Base-by-base conservation (phyloP, 164 flowering plant genomes). In the Buxus sempervirens region DNA sequence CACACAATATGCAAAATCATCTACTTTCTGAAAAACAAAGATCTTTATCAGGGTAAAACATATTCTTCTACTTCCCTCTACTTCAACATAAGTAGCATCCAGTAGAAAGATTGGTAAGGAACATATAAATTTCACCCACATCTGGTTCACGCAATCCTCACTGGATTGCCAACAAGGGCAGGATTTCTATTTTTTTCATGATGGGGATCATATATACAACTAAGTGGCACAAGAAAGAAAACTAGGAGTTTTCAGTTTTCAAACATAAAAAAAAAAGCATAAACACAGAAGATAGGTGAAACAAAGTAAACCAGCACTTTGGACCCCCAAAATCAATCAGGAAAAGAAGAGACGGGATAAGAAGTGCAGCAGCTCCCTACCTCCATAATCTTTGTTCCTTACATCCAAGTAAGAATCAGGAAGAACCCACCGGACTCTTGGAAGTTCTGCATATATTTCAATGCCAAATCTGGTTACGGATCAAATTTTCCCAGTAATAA, bases 331-430 rank as follows among this genome's bases (percentile, higher is more conserved):
- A 45, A 45, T 32, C 7, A 45, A 45, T 10, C 51, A 45, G 12
- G 16, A 45, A 45, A 45, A 15, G 51, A 45, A 45, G 51, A 45
- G 9, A 45, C 1, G 13, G 51, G 10, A 45, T 45, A 45, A 45
- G 2, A 45, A 10, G 18, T 45, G 1, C 2, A 45, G 9, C 51
- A 45, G 51, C 12, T 4, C 18, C 72, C 64, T 81, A 93, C 97
- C 98, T 84, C 98, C 98, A 81, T 93, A 90, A 54, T 90, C 93
- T 72, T 93, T 89, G 56, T 90, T 85, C 76, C 69, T 88, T 0
- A 89, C 96, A 85, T 93, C 92, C 84, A 91, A 68, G 71, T 93
- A 93, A 0, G 97, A 90, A 84, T 93, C 97, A 28, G 97, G 97
- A 55, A 90, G 93, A 55, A 90, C 97, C 96, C 96, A 89, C 1